Base-by-base conservation (phyloP, 2,329 filamentous ascomycete species). In the Fusarium metavorans region DNA sequence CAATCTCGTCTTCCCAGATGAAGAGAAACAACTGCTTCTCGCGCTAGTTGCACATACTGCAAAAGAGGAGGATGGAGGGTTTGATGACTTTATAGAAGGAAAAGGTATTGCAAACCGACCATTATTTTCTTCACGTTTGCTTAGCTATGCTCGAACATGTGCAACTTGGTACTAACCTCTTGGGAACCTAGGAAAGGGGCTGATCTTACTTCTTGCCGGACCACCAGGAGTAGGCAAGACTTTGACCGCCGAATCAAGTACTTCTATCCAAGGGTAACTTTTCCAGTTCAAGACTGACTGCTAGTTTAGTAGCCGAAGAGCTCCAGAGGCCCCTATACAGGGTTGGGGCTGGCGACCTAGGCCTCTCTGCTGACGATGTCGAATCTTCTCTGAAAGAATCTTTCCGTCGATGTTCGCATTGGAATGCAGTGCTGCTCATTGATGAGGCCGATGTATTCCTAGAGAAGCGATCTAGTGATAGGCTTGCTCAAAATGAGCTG, bases 371-470 rank as follows among this genome's bases (percentile, higher is more conserved):
- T 1, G 18, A 14, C 0, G 25, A 43, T 0, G 34, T 78, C 0
- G 72, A 78, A 52, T 0, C 1, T 0, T 27, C 35, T 3, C 68
- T 78, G 4, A 43, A 39, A 4, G 11, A 35, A 9, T 67, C 66
- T 6, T 57, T 76, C 1, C 14, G 1, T 73, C 82, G 5, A 72
- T 86, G 14, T 81, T 81, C 62, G 6, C 68, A 25, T 5, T 85
- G 82, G 83, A 76, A 82, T 43, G 81, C 79, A 20, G 78, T 85
- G 1, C 57, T 84, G 1, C 76, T 85, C 3, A 72, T 85, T 2
- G 83, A 83, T 8, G 83, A 85, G 58, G 82, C 82, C 1, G 83
- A 85, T 14, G 79, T 83, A 0, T 84, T 85, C 68, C 76, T 85
- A 10, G 67, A 79, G 74, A 56, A 81, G 76, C 74, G 79, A 34